These are phyloP conservation scores for Pluteus cervinus DNA, from an alignment of 768 basidiomycete species.

Conservation along the genomic window DNA sequence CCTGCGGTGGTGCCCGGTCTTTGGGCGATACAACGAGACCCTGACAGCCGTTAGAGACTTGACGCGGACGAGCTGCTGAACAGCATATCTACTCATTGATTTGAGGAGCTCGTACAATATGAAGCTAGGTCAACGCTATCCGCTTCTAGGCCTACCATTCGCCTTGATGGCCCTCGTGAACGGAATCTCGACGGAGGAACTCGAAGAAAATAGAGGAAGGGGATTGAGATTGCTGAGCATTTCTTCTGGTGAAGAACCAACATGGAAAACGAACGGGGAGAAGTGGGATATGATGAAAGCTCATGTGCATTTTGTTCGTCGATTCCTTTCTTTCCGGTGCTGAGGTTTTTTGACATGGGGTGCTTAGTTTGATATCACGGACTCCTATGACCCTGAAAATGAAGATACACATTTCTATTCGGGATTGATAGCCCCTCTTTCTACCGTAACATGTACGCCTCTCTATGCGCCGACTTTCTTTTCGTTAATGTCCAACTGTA, in stretches of 20 bases:
- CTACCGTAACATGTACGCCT: too few species aligned
- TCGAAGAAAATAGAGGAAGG: conserved; percentile 21
- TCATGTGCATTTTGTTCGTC: conserved; percentile 19
- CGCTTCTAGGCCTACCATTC: too few species aligned
- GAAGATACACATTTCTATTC: too few species aligned
- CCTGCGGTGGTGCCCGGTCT: too few species aligned
- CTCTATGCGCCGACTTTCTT: conserved; percentile 4
- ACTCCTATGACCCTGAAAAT: conserved; percentile 22
- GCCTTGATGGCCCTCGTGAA: too few species aligned
- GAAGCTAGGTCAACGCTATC: too few species aligned
- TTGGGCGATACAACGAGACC: too few species aligned
- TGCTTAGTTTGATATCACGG: conserved; percentile 26
- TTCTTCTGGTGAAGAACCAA: conserved; percentile 20
- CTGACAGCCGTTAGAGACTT: too few species aligned
- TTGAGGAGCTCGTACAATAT: too few species aligned
- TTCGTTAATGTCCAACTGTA: conserved; percentile 1
- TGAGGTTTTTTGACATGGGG: background rate
- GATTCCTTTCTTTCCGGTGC: background rate
- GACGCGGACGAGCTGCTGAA: too few species aligned
- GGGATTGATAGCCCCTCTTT: too few species aligned
- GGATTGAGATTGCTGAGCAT: conserved; percentile 26
- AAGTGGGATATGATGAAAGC: conserved; percentile 20
- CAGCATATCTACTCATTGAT: too few species aligned
- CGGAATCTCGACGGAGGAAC: conserved; percentile 15
- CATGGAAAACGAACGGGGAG: conserved; percentile 26